Base-by-base conservation (phyloP, 208 protist genomes). In the Acanthamoeba culbertsoni region DNA sequence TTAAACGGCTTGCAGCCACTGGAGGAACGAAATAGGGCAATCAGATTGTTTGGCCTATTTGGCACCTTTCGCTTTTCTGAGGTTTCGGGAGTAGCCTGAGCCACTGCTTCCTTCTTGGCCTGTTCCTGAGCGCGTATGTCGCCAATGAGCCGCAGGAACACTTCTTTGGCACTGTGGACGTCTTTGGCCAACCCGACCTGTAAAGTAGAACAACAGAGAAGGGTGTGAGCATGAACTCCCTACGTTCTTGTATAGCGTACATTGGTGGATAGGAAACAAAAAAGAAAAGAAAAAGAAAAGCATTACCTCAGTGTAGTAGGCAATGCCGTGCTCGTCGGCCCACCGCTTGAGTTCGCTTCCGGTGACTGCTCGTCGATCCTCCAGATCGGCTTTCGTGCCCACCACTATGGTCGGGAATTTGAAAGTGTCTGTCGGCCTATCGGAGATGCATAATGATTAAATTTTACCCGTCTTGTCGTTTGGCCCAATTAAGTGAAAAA, bases 111-210 rank as follows among this genome's bases (percentile, higher is more conserved):
- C 68, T 79, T 79, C 68, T 79, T 79, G 33, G 68, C 68, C 68
- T 79, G 68, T 40, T 79, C 68, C 42, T 79, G 68, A 37, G 68
- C 68, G 42, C 68, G 68, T 7, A 79, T 79, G 26, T 79, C 68
- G 23, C 68, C 68, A n/a, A 79, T 79, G 37, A 79, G 33, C 4
- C 68, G 68, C 68, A 79, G 6, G 28, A 79, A 79, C 20, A 79
- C 68, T 6, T 79, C 68, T 40, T 79, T 79, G 4, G 68, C 68
- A 6, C 40, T 12, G 8, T 48, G 48, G 16, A 79, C 18, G 23
- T 79, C 68, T 28, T 79, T 45, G 68, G 37, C 35, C 26, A 79
- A 40, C 4, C 68, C 68, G 7, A 79, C 68, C 68, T 79, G 33
- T 23, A 31, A 40, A 0, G 7, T 23, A 59, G 16, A 59, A 59